These are phyloP conservation scores for Nicotiana attenuata DNA, from an alignment of 257 asterid species.

Conservation along the genomic window DNA sequence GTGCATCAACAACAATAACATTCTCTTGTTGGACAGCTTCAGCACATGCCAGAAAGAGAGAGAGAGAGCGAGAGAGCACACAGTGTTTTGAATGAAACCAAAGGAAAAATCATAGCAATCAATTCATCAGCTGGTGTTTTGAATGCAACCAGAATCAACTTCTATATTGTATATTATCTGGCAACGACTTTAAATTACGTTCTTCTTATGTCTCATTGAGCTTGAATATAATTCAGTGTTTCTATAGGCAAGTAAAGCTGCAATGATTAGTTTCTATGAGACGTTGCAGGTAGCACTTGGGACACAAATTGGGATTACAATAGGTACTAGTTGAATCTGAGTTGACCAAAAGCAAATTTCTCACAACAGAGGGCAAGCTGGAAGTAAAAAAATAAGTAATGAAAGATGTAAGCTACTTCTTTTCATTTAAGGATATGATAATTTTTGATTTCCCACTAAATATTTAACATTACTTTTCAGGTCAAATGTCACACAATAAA, in stretches of 20 bases:
- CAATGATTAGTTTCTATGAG: slow-evolving; percentile 57
- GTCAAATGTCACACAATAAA: not conserved
- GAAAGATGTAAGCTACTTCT: slow-evolving; percentile 46
- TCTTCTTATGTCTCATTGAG: not conserved
- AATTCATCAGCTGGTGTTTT: slow-evolving; percentile 56
- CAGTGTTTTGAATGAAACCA: slow-evolving; percentile 33
- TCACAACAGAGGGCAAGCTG: slow-evolving; percentile 32
- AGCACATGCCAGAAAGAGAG: too few relatives aligned
- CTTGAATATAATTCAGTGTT: not conserved
- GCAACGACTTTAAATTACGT: not conserved
- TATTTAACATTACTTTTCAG: not conserved
- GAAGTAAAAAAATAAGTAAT: slow-evolving; percentile 47
- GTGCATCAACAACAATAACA: too few relatives aligned
- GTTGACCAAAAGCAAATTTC: slow-evolving; percentile 50
- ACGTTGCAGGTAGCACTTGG: slow-evolving; percentile 66
- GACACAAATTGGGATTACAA: slow-evolving; percentile 54
- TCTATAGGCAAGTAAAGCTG: slow-evolving; percentile 71
- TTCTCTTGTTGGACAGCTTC: too few relatives aligned
- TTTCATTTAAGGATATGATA: not conserved
- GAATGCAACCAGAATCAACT: slow-evolving; percentile 53
- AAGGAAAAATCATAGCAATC: slow-evolving; percentile 52
- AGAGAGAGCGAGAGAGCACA: too few relatives aligned
- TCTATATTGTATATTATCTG: slow-evolving; percentile 39
- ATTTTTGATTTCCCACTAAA: not conserved
- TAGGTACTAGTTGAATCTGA: slow-evolving; percentile 66